A percentile compares a stretch with the other conserved stretches of the same genome.
Evolutionary conservation across 1,284 basidiomycete species (phyloP).

Genomic region (Amylostereum areolatum): DNA sequence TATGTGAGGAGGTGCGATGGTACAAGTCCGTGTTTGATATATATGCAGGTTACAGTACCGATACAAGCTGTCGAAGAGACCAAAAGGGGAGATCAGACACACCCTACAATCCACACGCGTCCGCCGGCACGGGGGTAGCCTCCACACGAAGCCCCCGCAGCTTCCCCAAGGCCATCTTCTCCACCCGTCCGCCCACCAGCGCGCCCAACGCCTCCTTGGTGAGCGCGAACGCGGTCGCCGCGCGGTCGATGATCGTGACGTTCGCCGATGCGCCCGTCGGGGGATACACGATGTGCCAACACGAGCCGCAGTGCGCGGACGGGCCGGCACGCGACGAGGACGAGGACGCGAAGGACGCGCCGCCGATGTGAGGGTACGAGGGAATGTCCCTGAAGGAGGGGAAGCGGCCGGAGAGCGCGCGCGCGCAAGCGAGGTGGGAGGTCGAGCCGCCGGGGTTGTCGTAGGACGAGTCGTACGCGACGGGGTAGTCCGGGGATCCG

Average conservation of each 20-base stretch:
- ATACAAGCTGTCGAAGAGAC: too few species aligned
- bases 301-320: slow-evolving; percentile 22
- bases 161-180: background rate
- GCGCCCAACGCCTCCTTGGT: slow-evolving; percentile 26
- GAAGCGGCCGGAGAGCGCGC: slow-evolving; percentile 25
- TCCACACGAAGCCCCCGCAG: slow-evolving; percentile 5
- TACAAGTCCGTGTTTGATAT: too few species aligned
- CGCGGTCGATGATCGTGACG: slow-evolving; percentile 26
- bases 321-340: too few species aligned
- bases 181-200: slow-evolving; percentile 22
- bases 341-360: slow-evolving; percentile 21
- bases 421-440: slow-evolving; percentile 25
- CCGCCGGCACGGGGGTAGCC: slow-evolving; percentile 1
- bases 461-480: slow-evolving; percentile 22
- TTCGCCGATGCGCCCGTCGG: slow-evolving; percentile 16
- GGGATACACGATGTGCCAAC: slow-evolving; percentile 25
- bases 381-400: slow-evolving; percentile 24
- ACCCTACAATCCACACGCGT: slow-evolving; percentile 8
- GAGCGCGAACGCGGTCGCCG: slow-evolving; percentile 26
- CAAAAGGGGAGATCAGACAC: too few species aligned
- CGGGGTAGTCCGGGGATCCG: background rate
- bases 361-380: slow-evolving; percentile 27
- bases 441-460: slow-evolving; percentile 21
- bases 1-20: too few species aligned
- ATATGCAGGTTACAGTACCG: too few species aligned